Conservation (phyloP, 495 filamentous ascomycete species). For the Usnea hakonensis region DNA sequence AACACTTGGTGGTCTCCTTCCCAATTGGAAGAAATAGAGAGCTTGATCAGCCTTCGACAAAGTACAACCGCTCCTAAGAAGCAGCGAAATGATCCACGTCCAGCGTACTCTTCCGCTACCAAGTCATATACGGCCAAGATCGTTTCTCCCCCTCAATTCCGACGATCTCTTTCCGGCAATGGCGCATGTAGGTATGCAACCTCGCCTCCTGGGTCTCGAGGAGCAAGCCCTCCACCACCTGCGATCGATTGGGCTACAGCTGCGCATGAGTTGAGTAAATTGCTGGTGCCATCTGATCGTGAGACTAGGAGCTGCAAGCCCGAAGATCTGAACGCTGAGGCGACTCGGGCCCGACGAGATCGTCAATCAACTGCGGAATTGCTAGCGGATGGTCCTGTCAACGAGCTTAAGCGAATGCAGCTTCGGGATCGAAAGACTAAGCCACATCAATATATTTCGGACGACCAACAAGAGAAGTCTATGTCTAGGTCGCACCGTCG, state of each 20-base stretch:
- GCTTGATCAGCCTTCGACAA: conserved; percentile 41
- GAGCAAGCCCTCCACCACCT: conserved; percentile 57
- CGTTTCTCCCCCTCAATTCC: conserved; percentile 50
- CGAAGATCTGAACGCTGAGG: conserved; percentile 66
- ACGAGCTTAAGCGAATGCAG: conserved; percentile 55
- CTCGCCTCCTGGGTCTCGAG: conserved; percentile 34
- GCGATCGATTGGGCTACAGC: conserved; percentile 80
- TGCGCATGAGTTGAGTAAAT: conserved; percentile 68
- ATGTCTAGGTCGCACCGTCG: conserved; percentile 47
- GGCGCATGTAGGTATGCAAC: conserved; percentile 19
- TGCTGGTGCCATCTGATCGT: conserved; percentile 67
- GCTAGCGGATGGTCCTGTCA: conserved; percentile 30
- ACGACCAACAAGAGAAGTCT: conserved; percentile 46
- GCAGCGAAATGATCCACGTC: conserved; percentile 42
- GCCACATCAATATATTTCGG: conserved; percentile 37
- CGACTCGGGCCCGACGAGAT: conserved; percentile 51
- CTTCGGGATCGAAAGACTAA: conserved; percentile 65
- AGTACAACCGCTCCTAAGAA: conserved; percentile 40
- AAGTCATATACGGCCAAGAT: conserved; percentile 72
- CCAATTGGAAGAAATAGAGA: conserved; percentile 59
- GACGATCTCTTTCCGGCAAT: conserved; percentile 34
- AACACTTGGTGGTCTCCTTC: conserved; percentile 68
- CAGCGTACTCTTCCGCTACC: conserved; percentile 67
- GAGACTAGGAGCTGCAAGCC: conserved; percentile 64
- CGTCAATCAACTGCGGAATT: conserved; percentile 45